Base-by-base conservation (phyloP, 176 grass and related monocot species). In the Lolium rigidum region DNA sequence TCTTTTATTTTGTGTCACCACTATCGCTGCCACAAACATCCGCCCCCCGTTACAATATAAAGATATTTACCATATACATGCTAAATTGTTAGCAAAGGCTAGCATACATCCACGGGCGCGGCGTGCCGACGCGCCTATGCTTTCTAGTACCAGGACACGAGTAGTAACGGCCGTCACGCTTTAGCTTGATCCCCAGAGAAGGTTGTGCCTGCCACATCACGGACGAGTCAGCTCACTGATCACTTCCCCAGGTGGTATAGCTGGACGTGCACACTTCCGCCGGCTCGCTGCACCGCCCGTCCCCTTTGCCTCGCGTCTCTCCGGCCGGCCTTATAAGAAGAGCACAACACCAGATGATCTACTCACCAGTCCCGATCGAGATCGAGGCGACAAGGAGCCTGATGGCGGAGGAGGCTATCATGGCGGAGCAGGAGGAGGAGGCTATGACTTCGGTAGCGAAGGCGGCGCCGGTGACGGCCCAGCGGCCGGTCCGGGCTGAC, bases 401-500 rank as follows among this genome's bases (percentile, higher is more conserved):
- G 6, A 58, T 58, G 56, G 56, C 56, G 56, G 56, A 58, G 56
- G 56, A 20, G 56, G 31, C 31, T 35, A 35, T 35, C 31, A 35
- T 35, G 31, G 31, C 31, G 31, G 31, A 35, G 31, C 31, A 35
- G 31, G 31, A 35, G 31, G 31, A 1, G 54, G 5, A 16, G 55
- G 55, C 56, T 58, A 7, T 58, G 18, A 3, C 84, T 64, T 1
- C 85, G 14, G 66, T 49, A 56, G 68, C 81, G 57, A 64, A 72
- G 37, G 87, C 82, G 83, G 90, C 95, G 81, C 95, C 95, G 38
- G 77, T 92, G 77, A 98, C 95, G 71, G 78, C 87, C 14, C 84
- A 82, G 52, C 90, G 91, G 80, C 88, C 89, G 25, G 84, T 98
- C 44, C 85, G 89, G 28, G 84, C 67, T 2, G 93, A 98, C 83